phyloP scores from a whole-genome alignment of 2,329 filamentous ascomycete species.

The Colletotrichum tabaci region DNA sequence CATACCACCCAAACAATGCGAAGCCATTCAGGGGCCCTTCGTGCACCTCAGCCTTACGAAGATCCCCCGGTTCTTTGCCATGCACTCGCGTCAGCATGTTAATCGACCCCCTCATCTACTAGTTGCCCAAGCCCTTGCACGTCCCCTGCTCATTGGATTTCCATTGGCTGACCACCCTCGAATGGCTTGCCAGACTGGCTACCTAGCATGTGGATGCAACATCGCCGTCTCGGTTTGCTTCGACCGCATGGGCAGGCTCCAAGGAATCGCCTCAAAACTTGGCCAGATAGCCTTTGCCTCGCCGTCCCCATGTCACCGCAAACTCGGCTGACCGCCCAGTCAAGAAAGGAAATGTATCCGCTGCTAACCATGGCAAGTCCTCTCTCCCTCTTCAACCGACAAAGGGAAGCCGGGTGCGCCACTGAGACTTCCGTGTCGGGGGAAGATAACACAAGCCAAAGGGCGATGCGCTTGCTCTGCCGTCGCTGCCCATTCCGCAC shows the following conservation, averaged over 20 bases:
- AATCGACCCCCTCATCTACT: conserved; percentile 34
- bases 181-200: conserved; percentile 14
- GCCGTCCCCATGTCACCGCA: background rate
- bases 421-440: background rate
- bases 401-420: conserved; percentile 4
- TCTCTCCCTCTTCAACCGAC: background rate
- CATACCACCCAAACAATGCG: background rate
- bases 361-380: background rate
- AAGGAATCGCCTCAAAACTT: conserved; percentile 15
- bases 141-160: conserved; percentile 24
- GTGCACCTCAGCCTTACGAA: conserved; percentile 43
- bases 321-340: conserved; percentile 7
- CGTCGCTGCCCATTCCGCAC: conserved; percentile 6
- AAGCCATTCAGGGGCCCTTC: conserved; percentile 30
- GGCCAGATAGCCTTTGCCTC: background rate
- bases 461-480: background rate
- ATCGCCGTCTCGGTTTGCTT: conserved; percentile 17
- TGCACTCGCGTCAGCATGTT: conserved; percentile 38
- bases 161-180: conserved; percentile 35
- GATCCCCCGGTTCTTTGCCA: conserved; percentile 29
- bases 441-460: background rate
- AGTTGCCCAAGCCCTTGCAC: conserved; percentile 7
- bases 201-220: conserved; percentile 15
- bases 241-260: conserved; percentile 4
- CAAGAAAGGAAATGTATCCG: background rate